Base-by-base conservation (phyloP, 352 stramenopile genomes). In the Phytopythium kandeliae region DNA sequence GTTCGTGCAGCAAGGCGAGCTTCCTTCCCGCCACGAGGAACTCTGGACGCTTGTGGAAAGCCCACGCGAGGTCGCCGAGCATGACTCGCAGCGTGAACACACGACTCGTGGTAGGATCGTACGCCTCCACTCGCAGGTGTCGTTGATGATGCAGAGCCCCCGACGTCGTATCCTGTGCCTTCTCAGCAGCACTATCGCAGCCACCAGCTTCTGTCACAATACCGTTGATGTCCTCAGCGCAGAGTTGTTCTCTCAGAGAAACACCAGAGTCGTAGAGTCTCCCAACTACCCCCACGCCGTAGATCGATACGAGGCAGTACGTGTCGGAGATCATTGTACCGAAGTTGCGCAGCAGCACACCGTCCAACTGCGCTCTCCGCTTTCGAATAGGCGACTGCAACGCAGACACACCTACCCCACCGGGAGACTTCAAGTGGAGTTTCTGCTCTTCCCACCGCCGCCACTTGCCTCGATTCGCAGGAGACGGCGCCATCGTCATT, bases 271-370 rank as follows among this genome's bases (percentile, higher is more conserved):
- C 67, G 47, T 85, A 86, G 16, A 89, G 22, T 0, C 78, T 62
- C 0, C 78, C 78, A 52, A 71, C 77, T 38, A 86, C 69, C 2
- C 76, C 76, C 19, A 81, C 65, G 13, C 78, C 78, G 36, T 69
- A 79, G 40, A 85, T 63, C 12, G 71, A 81, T 13, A 86, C 60
- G 25, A 89, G 52, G 33, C 74, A 81, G 60, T 86, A 86, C 17
- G 62, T 85, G 12, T 52, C 50, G n/a, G 72, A 80, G 51, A 89
- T 81, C 46, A 89, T 67, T 1, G 54, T 50, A 17, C 69, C 78
- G 48, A 77, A 65, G 38, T 66, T 69, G 22, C 62, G 69, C 15
- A 89, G 53, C 38, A 82, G 58, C 16, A 85, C 52, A 25, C 80
- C 55, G 24, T 42, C 34, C 10, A 51, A 33, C 34, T 69, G 30